Evolutionary conservation across 805 yeast genomes (phyloP), one percentile per base, ranked within the genome.

Genomic region (Cyberlindnera samutprakarnensis): DNA sequence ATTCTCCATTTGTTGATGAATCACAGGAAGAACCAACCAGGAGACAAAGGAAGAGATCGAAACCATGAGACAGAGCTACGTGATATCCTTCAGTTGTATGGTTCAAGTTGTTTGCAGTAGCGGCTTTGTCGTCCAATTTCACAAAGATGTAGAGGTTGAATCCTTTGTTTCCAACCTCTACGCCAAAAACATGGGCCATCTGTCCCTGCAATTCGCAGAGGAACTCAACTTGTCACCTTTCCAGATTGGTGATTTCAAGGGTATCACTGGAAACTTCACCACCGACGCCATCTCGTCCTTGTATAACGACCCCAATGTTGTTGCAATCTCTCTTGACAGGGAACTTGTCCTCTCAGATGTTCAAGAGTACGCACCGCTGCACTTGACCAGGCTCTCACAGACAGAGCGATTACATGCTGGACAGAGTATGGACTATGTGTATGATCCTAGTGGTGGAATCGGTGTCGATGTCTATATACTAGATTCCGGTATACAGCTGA

Each of bases 301-400:
- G 5, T 58, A 53, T 36, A 44, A 60, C 26, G 68, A 64, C 39
- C 41, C 50, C 14, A 44, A 51, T 15, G 52, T 66, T 26, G 53
- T 47, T 25, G 49, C 62, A 6, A 59, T 64, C 20, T 56, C 67
- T 8, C 43, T 56, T 24, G 64, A 61, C 36, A 46, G 61, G 24
- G 48, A 47, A 6, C 47, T 62, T 21, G 53, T 52, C 7, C 32
- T 65, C 23, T 53, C 64, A 13, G 60, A 58, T 14, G 57, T 59
- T 15, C 69, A 65, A 41, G 58, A 58, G 23, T 44, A 54, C 40
- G 63, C 71, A 3, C 71, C 73, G 5, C 48, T 49, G 19, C 73
- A 68, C 36, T 49, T 67, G 32, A 61, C 59, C 1, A 49, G 67
- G 19, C 40, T 65, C n/a, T 61, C 67, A 3, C 68, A 66, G 35